phyloP scores from a whole-genome alignment of 148 eudicot species.

The Silene uniflora region DNA sequence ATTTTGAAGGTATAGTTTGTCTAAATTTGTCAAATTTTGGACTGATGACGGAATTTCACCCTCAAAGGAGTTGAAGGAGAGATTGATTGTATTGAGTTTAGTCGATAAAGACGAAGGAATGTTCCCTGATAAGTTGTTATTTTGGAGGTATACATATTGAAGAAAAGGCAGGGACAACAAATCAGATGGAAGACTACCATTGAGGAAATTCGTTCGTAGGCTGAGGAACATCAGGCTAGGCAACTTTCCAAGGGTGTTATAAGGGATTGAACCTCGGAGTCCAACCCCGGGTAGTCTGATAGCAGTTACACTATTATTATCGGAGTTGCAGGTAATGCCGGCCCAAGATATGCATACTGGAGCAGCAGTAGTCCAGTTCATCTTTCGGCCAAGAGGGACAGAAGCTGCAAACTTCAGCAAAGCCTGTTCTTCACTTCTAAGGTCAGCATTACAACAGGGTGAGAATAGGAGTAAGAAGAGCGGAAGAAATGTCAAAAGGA shows the following conservation, averaged over 20 bases:
- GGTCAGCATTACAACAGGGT: constrained; percentile 40
- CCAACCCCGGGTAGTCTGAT: constrained; percentile 83
- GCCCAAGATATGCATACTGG: constrained; percentile 69
- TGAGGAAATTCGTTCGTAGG: constrained; percentile 62
- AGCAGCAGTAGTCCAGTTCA: constrained; percentile 64
- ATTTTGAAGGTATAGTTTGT: constrained; percentile 55
- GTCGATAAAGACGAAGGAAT: constrained; percentile 64
- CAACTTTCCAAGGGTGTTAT: constrained; percentile 59
- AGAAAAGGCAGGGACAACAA: constrained; percentile 69
- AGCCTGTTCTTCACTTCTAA: constrained; percentile 57
- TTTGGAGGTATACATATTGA: constrained; percentile 53
- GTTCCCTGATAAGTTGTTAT: constrained; percentile 63
- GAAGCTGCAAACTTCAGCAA: constrained; percentile 69
- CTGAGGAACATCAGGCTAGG: constrained; percentile 57
- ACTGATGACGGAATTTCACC: constrained; percentile 62
- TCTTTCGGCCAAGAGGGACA: constrained; percentile 57
- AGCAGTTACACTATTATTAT: constrained; percentile 41
- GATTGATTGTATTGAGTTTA: constrained; percentile 47
- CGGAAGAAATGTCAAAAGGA: constrained; percentile 19
- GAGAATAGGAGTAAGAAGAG: constrained; percentile 29
- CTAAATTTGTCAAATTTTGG: constrained; percentile 54
- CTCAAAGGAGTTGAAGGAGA: constrained; percentile 69
- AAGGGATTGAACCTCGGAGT: constrained; percentile 63
- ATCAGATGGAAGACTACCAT: constrained; percentile 63
- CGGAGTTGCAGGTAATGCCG: constrained; percentile 62